Conservation (phyloP, 1,284 basidiomycete genomes). For the Malassezia globosa region DNA sequence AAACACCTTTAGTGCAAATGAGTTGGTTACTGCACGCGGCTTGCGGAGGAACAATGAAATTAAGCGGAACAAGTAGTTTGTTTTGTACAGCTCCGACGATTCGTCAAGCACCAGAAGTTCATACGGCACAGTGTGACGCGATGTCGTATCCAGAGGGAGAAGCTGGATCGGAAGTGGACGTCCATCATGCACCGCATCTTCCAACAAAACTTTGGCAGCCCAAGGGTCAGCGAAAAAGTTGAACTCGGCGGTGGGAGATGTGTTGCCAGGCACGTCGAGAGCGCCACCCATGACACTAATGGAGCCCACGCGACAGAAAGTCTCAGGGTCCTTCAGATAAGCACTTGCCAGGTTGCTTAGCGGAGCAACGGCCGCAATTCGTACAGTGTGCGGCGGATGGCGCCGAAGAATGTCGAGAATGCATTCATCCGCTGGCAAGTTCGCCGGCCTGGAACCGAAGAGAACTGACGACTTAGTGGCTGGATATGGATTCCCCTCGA, state of each 20-base stretch:
- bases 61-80: conserved; percentile 18
- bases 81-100: conserved; percentile 9
- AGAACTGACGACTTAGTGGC: conserved; percentile 15
- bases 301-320: conserved; percentile 55
- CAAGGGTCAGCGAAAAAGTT: conserved; percentile 89
- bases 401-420: conserved; percentile 59
- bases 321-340: conserved; percentile 55
- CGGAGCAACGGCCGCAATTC: conserved; percentile 76
- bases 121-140: conserved; percentile 33
- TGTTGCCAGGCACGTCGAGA: conserved; percentile 79
- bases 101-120: conserved; percentile 21
- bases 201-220: conserved; percentile 53
- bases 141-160: conserved; percentile 38
- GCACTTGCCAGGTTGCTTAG: conserved; percentile 71
- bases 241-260: conserved; percentile 53
- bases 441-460: conserved; percentile 48
- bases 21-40: conserved; percentile 38
- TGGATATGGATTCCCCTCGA: conserved; percentile 32
- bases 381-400: conserved; percentile 58
- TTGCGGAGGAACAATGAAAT: conserved; percentile 33
- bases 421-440: conserved; percentile 55
- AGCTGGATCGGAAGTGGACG: conserved; percentile 31
- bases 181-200: conserved; percentile 18
- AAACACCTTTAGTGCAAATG: conserved; percentile 20
- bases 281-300: conserved; percentile 93